A percentile compares a stretch with the other conserved stretches of the same genome.
Conservation (phyloP, 106 monocot genomes). For the Phalaenopsis aphrodite region DNA sequence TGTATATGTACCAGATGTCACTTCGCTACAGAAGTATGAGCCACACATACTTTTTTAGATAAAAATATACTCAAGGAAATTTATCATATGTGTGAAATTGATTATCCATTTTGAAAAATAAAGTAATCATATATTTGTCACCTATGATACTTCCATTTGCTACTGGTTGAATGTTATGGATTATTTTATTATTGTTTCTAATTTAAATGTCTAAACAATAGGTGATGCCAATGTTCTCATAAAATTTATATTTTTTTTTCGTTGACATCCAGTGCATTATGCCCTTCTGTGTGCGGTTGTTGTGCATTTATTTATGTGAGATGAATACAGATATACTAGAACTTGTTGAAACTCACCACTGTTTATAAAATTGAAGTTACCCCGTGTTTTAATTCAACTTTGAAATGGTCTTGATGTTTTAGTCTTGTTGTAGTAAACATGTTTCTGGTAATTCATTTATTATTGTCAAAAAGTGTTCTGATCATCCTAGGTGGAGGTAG, state of each 20-base stretch:
- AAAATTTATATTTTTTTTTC: background rate
- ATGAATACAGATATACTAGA: background rate
- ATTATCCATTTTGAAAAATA: background rate
- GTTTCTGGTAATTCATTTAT: background rate
- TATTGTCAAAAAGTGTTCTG: conserved; percentile 2
- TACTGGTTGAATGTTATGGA: background rate
- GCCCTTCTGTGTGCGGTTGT: background rate
- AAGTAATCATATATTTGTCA: background rate
- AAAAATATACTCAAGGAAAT: background rate
- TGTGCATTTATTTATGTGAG: background rate
- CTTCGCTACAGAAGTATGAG: background rate
- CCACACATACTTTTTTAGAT: background rate
- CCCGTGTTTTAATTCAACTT: background rate
- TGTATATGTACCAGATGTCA: background rate
- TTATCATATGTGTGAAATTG: background rate
- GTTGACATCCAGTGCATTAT: background rate
- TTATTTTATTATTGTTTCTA: background rate
- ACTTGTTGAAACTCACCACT: background rate
- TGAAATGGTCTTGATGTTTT: background rate
- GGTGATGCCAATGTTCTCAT: background rate
- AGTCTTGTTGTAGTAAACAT: background rate
- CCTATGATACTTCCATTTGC: background rate
- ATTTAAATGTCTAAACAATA: background rate
- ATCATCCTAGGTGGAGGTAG: conserved; percentile 22
- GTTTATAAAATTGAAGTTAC: background rate